A percentile compares a stretch with the other conserved stretches of the same genome.
Evolutionary conservation across 768 basidiomycete genomes (phyloP).

Genomic region (Serendipita sp.): DNA sequence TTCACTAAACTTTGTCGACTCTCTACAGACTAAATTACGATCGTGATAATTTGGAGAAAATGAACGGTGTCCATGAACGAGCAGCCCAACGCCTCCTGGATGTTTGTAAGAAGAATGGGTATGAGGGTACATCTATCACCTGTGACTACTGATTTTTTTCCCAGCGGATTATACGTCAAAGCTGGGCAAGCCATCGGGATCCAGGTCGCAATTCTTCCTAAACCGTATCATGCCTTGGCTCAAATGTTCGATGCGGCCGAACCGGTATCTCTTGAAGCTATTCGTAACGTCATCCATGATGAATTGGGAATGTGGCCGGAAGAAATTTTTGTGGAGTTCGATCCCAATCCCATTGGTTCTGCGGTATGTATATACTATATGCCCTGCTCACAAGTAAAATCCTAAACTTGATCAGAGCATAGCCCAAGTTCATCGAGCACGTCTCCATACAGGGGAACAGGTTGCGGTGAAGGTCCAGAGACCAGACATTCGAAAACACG

Average conservation of each 20-base stretch:
- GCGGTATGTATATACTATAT: slow-evolving; percentile 24
- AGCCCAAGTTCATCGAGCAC: slow-evolving; percentile 80
- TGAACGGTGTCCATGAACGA: slow-evolving; percentile 69
- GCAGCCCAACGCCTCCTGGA: slow-evolving; percentile 64
- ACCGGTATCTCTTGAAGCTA: slow-evolving; percentile 55
- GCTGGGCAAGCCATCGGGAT: slow-evolving; percentile 65
- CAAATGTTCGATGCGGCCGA: slow-evolving; percentile 82
- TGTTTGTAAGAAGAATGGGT: slow-evolving; percentile 68
- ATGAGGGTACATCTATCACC: slow-evolving; percentile 15
- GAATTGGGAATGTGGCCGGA: slow-evolving; percentile 58
- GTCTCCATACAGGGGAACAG: slow-evolving; percentile 35
- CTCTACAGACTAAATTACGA: background rate
- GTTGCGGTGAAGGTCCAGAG: slow-evolving; percentile 94
- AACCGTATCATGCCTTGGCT: slow-evolving; percentile 65
- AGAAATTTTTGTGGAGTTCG: slow-evolving; percentile 66
- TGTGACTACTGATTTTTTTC: background rate
- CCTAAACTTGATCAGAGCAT: slow-evolving; percentile 30
- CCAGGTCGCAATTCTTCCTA: slow-evolving; percentile 72
- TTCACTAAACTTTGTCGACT: background rate
- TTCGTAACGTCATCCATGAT: slow-evolving; percentile 46
- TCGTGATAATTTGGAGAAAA: slow-evolving; percentile 26
- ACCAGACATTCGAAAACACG: slow-evolving; percentile 70
- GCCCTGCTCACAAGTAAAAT: background rate
- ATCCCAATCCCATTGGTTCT: slow-evolving; percentile 60
- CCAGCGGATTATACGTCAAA: slow-evolving; percentile 11